phyloP scores from a whole-genome alignment of 306 rosid genomes.

The Elaeagnus macrophylla region DNA sequence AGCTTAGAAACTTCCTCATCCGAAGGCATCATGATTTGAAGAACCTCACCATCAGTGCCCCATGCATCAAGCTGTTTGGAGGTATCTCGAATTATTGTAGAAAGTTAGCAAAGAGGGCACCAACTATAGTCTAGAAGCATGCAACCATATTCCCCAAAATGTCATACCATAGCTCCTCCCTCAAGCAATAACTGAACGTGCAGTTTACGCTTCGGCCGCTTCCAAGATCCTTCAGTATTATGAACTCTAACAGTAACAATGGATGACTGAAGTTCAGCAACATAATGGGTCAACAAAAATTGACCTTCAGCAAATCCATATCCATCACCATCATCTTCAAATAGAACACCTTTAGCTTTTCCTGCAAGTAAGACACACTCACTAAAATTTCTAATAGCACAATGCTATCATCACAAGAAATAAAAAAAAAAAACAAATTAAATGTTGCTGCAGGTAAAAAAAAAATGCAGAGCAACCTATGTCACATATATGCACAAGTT shows the following conservation, averaged over 20 bases:
- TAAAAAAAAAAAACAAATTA: neutral
- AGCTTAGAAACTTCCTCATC: conserved; percentile 53
- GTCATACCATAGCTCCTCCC: conserved; percentile 74
- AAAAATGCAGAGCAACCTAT: too few relatives aligned
- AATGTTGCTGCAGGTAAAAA: neutral
- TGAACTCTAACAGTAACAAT: conserved; percentile 51
- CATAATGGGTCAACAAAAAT: conserved; percentile 66
- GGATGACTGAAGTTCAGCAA: conserved; percentile 59
- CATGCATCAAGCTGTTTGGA: conserved; percentile 53
- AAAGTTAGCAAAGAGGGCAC: neutral
- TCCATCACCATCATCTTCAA: conserved; percentile 95
- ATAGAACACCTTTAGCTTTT: conserved; percentile 78
- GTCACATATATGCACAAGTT: too few relatives aligned
- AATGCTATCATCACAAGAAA: conserved; percentile 1
- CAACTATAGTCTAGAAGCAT: conserved; percentile 3
- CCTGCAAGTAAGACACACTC: conserved; percentile 37
- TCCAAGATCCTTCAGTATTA: conserved; percentile 71
- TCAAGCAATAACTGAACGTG: conserved; percentile 76
- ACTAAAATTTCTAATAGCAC: conserved; percentile 3
- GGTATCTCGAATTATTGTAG: conserved; percentile 12
- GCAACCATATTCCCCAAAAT: conserved; percentile 13
- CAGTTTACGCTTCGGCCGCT: conserved; percentile 61
- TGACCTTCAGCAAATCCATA: conserved; percentile 64
- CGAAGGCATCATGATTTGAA: conserved; percentile 56
- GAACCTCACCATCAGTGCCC: conserved; percentile 79